phyloP scores from a whole-genome alignment of 2,329 filamentous ascomycete genomes.

The Colletotrichum ledebouriae region DNA sequence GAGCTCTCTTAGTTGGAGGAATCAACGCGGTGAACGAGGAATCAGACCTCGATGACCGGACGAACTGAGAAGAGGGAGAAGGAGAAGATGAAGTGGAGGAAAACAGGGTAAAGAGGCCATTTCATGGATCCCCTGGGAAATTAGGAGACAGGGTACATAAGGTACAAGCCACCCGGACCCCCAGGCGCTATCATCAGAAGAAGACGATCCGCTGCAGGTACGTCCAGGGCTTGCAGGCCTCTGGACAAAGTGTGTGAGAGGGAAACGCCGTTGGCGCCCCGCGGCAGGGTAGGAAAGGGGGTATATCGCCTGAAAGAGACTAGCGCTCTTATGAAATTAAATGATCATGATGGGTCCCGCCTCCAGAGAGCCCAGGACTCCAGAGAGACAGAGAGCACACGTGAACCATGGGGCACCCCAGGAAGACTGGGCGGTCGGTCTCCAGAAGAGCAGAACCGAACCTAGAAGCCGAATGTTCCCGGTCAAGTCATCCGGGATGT shows the following conservation, averaged over 20 bases:
- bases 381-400: not conserved
- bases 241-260: not conserved
- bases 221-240: constrained; percentile 21
- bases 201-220: constrained; percentile 39
- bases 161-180: constrained; percentile 36
- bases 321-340: constrained; percentile 23
- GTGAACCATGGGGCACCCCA: constrained; percentile 18
- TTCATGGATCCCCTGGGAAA: constrained; percentile 40
- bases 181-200: constrained; percentile 35
- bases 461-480: too few relatives aligned
- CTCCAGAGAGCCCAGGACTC: not conserved
- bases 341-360: constrained; percentile 19
- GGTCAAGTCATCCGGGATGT: too few relatives aligned
- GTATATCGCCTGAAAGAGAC: constrained; percentile 5
- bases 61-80: constrained; percentile 39
- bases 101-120: constrained; percentile 42
- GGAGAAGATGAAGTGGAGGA: constrained; percentile 40
- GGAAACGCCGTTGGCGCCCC: constrained; percentile 23
- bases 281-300: constrained; percentile 36
- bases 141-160: constrained; percentile 34
- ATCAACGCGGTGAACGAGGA: constrained; percentile 40
- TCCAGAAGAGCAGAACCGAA: too few relatives aligned
- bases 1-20: constrained; percentile 43
- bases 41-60: constrained; percentile 38
- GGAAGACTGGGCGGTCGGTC: not conserved